These are phyloP conservation scores for Melampsora americana DNA, from an alignment of 1,284 basidiomycete genomes.

Conservation along the genomic window DNA sequence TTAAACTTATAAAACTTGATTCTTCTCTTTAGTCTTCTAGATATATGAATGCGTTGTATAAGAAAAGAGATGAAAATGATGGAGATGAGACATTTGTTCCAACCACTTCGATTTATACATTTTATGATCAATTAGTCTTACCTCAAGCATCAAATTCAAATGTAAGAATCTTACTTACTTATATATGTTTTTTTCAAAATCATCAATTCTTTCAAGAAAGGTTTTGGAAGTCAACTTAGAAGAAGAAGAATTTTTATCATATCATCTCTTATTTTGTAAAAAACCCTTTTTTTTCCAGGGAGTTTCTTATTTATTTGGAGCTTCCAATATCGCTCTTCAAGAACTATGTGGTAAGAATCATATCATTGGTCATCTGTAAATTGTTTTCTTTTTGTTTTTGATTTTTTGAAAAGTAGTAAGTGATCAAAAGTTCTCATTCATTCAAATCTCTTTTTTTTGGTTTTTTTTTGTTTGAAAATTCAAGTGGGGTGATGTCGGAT, in stretches of 20 bases:
- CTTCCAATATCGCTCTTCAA: slow-evolving; percentile 16
- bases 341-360: slow-evolving; percentile 11
- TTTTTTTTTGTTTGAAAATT: background rate
- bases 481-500: background rate
- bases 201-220: too few relatives aligned
- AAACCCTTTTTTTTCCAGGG: background rate
- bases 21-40: background rate
- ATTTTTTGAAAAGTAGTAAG: too few relatives aligned
- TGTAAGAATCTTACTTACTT: too few relatives aligned
- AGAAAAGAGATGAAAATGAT: too few relatives aligned
- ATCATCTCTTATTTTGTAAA: too few relatives aligned
- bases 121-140: slow-evolving; percentile 1
- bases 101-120: slow-evolving; percentile 1
- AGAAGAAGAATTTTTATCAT: too few relatives aligned
- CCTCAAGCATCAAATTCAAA: background rate
- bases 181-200: too few relatives aligned
- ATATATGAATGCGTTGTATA: background rate
- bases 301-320: slow-evolving; percentile 6
- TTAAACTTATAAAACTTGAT: too few relatives aligned
- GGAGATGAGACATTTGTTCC: background rate
- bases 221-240: too few relatives aligned
- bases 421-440: too few relatives aligned
- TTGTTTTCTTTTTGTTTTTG: too few relatives aligned
- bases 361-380: slow-evolving; percentile 17
- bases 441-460: too few relatives aligned